Conservation (phyloP, 139 green algal genomes). For the Monoraphidium neglectum region DNA sequence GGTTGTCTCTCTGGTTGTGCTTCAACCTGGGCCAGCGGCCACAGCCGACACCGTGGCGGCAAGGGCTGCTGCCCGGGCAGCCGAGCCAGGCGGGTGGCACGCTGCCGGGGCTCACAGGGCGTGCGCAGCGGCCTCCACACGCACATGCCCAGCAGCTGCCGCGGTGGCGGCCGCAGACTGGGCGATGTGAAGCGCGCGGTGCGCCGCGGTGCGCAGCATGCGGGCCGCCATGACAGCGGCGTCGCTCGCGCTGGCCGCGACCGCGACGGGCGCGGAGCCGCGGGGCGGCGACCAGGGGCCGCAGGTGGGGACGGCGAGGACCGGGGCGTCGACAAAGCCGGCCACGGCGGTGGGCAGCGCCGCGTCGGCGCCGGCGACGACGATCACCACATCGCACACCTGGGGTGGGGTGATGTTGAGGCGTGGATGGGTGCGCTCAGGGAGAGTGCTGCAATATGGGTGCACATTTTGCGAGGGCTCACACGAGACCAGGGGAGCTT, state of each 20-base stretch:
- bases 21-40: no score
- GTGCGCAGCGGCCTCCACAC: no score
- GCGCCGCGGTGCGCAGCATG: conserved; percentile 57
- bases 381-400: conserved; percentile 77
- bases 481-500: no score
- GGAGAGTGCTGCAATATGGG: no score
- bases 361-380: conserved; percentile 76
- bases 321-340: conserved; percentile 77
- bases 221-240: conserved; percentile 66
- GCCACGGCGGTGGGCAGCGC: conserved; percentile 71
- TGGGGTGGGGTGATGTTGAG: no score
- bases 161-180: background rate
- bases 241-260: conserved; percentile 78
- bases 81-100: no score
- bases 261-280: conserved; percentile 64
- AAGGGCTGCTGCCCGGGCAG: no score
- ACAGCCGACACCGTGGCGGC: no score
- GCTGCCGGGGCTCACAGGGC: no score
- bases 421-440: background rate
- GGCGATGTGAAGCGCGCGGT: conserved; percentile 17
- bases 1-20: no score
- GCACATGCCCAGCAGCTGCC: no score
- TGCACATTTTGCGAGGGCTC: no score
- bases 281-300: conserved; percentile 58
- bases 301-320: conserved; percentile 68